A percentile compares a stretch with the other conserved stretches of the same genome.
Conservation (phyloP, 106 monocot genomes). For the Posidonia australis region DNA sequence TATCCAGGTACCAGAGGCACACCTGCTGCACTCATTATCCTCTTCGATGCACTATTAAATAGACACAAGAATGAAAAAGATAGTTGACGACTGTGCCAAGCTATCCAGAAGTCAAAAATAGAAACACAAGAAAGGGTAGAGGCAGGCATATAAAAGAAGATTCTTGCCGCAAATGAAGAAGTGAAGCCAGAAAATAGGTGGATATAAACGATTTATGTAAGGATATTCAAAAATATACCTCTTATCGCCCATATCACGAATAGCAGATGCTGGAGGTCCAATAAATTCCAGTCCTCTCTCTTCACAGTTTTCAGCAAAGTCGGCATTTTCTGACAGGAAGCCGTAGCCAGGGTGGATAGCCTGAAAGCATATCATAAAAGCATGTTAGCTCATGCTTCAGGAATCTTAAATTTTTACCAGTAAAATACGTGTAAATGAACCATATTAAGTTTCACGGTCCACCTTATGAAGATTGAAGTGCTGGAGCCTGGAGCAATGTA, state of each 20-base stretch:
- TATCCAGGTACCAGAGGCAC: slow-evolving; percentile 98
- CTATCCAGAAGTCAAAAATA: background rate
- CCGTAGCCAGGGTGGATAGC: slow-evolving; percentile 98
- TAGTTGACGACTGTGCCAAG: background rate
- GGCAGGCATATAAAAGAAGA: background rate
- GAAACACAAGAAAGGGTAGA: background rate
- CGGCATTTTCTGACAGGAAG: slow-evolving; percentile 92
- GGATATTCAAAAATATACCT: slow-evolving; percentile 36
- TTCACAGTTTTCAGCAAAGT: slow-evolving; percentile 90
- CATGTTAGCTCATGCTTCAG: too few species aligned
- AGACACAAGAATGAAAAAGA: background rate
- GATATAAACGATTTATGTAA: background rate
- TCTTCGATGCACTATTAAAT: slow-evolving; percentile 79
- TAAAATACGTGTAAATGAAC: too few species aligned
- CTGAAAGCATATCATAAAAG: slow-evolving; percentile 15
- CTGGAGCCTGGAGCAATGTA: too few species aligned
- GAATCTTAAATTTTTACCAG: too few species aligned
- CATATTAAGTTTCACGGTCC: too few species aligned
- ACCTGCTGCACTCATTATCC: slow-evolving; percentile 88
- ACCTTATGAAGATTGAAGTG: too few species aligned
- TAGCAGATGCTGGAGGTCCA: slow-evolving; percentile 96
- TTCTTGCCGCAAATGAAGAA: background rate
- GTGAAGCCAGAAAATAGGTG: background rate
- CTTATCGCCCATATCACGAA: slow-evolving; percentile 99
- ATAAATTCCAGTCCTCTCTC: slow-evolving; percentile 76